These are phyloP conservation scores for Penicillium paradoxum DNA, from an alignment of 495 filamentous ascomycete genomes.

Conservation along the genomic window DNA sequence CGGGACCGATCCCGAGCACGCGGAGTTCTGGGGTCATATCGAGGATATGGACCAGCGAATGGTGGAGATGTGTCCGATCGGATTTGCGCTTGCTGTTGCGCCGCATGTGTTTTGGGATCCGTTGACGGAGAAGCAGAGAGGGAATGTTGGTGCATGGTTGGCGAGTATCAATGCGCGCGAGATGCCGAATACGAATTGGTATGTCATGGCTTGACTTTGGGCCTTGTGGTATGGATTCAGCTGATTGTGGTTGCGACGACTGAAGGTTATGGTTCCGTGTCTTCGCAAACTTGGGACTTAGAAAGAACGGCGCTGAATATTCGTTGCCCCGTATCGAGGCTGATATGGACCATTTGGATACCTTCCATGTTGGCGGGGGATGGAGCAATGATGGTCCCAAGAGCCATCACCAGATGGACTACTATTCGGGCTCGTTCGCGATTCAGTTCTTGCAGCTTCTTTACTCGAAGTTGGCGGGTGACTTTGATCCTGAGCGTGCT, in stretches of 20 bases:
- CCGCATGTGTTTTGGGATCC: conserved; percentile 61
- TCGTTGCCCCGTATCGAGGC: conserved; percentile 61
- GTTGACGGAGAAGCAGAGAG: conserved; percentile 52
- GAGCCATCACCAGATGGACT: conserved; percentile 75
- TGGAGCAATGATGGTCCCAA: conserved; percentile 79
- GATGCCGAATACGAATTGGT: conserved; percentile 59
- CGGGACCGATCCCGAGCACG: conserved; percentile 59
- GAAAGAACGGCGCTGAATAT: conserved; percentile 62
- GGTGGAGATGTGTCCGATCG: conserved; percentile 77
- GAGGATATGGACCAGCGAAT: conserved; percentile 74
- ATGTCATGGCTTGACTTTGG: conserved; percentile 8
- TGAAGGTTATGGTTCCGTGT: conserved; percentile 68
- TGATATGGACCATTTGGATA: conserved; percentile 72
- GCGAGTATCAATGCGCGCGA: conserved; percentile 70
- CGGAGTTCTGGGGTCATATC: conserved; percentile 70
- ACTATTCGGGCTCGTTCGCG: conserved; percentile 75
- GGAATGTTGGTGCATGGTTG: conserved; percentile 62
- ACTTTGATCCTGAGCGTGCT: conserved; percentile 61
- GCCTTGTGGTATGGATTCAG: background rate
- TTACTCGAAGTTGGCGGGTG: conserved; percentile 66
- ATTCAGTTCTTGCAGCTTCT: conserved; percentile 74
- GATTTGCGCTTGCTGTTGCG: conserved; percentile 59
- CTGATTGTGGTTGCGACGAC: background rate
- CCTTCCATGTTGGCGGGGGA: conserved; percentile 71
- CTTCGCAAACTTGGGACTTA: conserved; percentile 73